Percentiles rank a stretch among this genome's conserved stretches.
Evolutionary conservation across 176 grass and related monocot species (phyloP).

Genomic region (Puya raimondii): DNA sequence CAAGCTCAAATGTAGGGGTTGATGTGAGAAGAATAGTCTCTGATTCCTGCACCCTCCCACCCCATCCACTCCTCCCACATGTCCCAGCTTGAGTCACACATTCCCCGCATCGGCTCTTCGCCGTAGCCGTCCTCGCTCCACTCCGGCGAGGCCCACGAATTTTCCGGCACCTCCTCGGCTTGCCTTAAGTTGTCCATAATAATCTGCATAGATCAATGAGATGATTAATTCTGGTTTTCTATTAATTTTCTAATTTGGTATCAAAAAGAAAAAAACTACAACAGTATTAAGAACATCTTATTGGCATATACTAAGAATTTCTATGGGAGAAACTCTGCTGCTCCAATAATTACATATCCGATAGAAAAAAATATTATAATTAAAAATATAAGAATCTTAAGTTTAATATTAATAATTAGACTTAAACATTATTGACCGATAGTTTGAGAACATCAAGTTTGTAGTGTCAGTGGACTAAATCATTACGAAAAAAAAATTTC

Average conservation of each 20-base stretch:
- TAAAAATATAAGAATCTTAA: no score
- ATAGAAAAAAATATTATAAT: no score
- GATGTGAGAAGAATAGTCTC: conserved; percentile 24
- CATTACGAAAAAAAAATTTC: no score
- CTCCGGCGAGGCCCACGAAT: background rate
- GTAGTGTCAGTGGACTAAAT: no score
- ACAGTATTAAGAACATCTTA: background rate
- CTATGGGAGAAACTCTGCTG: no score
- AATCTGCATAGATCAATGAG: background rate
- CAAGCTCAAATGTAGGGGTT: conserved; percentile 19
- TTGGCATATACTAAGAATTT: no score
- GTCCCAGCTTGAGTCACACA: conserved; percentile 17
- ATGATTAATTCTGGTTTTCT: background rate
- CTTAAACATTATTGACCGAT: no score
- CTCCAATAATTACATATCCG: no score
- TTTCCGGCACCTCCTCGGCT: background rate
- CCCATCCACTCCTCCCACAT: conserved; percentile 30
- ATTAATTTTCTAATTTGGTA: background rate
- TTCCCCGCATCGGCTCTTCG: conserved; percentile 8
- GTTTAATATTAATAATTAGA: no score
- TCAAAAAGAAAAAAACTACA: background rate
- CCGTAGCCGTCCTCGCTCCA: background rate
- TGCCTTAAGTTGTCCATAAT: conserved; percentile 4
- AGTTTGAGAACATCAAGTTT: no score
- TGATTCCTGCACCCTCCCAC: conserved; percentile 24